Conservation (phyloP, 805 yeast species). For the Sungouiozyma intestinalis region DNA sequence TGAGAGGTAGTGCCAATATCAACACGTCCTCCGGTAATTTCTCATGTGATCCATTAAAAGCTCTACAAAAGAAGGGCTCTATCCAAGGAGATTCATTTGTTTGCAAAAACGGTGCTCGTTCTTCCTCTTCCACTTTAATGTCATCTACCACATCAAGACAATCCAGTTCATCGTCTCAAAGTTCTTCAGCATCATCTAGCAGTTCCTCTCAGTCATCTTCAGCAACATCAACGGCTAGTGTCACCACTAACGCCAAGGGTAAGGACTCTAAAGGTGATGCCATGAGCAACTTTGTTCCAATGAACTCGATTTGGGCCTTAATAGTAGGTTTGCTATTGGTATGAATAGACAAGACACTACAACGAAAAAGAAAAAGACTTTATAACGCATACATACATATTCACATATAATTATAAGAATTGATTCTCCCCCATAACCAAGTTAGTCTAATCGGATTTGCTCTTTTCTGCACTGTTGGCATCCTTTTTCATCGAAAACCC, state of each 20-base stretch:
- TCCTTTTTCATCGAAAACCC: constrained; percentile 27
- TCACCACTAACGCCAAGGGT: background rate
- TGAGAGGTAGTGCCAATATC: constrained; percentile 85
- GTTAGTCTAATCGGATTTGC: background rate
- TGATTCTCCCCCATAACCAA: background rate
- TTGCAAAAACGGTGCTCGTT: constrained; percentile 54
- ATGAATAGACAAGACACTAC: background rate
- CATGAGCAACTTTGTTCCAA: constrained; percentile 2
- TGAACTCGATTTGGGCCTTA: background rate
- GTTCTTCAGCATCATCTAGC: constrained; percentile 6
- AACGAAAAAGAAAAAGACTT: background rate
- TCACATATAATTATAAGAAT: constrained; percentile 2
- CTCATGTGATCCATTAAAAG: constrained; percentile 69
- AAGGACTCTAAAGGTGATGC: constrained; percentile 6
- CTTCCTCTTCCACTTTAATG: constrained; percentile 34
- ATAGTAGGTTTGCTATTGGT: background rate
- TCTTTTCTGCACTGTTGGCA: constrained; percentile 14
- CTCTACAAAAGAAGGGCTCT: constrained; percentile 63
- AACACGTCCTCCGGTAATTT: constrained; percentile 60
- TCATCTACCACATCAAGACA: constrained; percentile 19
- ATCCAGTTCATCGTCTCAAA: constrained; percentile 32
- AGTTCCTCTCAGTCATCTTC: constrained; percentile 22
- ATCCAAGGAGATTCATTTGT: constrained; percentile 83
- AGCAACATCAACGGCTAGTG: background rate
- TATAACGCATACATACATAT: background rate